Percentiles rank a stretch among this genome's conserved stretches.
phyloP scores from a whole-genome alignment of 2,329 filamentous ascomycete genomes.

The Hypoxylon sp. region DNA sequence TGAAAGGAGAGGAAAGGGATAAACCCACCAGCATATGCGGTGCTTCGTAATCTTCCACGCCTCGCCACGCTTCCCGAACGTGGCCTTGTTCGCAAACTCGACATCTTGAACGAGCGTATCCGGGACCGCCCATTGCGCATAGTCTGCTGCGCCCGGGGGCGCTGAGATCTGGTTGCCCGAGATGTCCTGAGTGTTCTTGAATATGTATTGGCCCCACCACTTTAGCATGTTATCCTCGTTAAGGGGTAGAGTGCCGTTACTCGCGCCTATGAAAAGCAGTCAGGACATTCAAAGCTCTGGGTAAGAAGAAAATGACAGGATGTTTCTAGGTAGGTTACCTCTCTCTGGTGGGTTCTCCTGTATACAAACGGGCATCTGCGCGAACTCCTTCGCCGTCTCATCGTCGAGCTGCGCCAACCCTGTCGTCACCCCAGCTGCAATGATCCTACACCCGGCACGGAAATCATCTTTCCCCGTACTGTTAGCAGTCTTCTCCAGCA shows the following conservation, averaged over 20 bases:
- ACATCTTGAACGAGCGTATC: constrained; percentile 68
- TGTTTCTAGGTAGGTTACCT: no score
- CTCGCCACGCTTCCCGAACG: constrained; percentile 68
- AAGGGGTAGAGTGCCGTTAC: constrained; percentile 69
- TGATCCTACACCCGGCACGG: constrained; percentile 59
- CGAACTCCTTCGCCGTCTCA: constrained; percentile 33
- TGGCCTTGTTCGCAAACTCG: constrained; percentile 65
- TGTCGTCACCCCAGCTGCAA: constrained; percentile 63
- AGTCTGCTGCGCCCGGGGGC: constrained; percentile 67
- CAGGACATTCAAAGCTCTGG: no score
- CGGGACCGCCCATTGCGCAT: constrained; percentile 72
- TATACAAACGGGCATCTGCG: constrained; percentile 45
- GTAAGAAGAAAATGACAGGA: not conserved
- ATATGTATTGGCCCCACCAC: constrained; percentile 72
- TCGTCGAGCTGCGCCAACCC: constrained; percentile 45
- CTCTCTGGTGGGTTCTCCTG: constrained; percentile 44
- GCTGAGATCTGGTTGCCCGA: constrained; percentile 67
- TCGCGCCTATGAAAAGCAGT: constrained; percentile 62
- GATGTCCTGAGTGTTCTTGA: constrained; percentile 66
- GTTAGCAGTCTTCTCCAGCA: constrained; percentile 58
- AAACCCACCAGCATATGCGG: constrained; percentile 74
- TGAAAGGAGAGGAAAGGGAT: not conserved
- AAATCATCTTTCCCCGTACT: constrained; percentile 58
- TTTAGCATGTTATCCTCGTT: constrained; percentile 64
- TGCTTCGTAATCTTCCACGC: constrained; percentile 71